These are phyloP conservation scores for Stachybotrys chlorohalonatus DNA, from an alignment of 2,329 filamentous ascomycete species.

Conservation along the genomic window DNA sequence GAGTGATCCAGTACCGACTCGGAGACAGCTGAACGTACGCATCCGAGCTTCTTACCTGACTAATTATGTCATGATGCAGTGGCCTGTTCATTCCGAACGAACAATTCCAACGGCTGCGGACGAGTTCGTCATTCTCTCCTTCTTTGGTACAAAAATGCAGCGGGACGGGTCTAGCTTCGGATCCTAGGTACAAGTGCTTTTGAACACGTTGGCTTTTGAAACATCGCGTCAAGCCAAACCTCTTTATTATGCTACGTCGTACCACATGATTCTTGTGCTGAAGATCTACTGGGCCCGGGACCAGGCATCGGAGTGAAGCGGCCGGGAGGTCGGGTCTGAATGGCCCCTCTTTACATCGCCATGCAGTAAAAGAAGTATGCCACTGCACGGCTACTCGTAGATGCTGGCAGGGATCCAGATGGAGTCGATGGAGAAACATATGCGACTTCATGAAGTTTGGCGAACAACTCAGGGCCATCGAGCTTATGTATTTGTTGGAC, in stretches of 20 bases:
- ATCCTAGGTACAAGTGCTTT: slow-evolving; percentile 13
- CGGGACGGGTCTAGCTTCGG: slow-evolving; percentile 10
- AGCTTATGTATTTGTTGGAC: no score
- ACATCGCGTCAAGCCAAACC: slow-evolving; percentile 9
- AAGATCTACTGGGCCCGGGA: slow-evolving; percentile 7
- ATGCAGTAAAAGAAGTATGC: slow-evolving; percentile 9
- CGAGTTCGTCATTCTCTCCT: slow-evolving; percentile 9
- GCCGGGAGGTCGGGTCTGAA: slow-evolving; percentile 10
- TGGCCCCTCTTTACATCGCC: slow-evolving; percentile 12
- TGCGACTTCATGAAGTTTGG: neutral
- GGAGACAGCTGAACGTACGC: slow-evolving; percentile 1
- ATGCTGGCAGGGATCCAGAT: slow-evolving; percentile 13
- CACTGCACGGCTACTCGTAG: slow-evolving; percentile 11
- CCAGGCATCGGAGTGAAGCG: slow-evolving; percentile 8
- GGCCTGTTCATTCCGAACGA: slow-evolving; percentile 13
- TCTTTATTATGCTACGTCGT: slow-evolving; percentile 15
- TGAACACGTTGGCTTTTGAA: slow-evolving; percentile 2
- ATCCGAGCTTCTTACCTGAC: slow-evolving; percentile 6
- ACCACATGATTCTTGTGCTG: slow-evolving; percentile 13
- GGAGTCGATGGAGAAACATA: neutral
- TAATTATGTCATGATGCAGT: slow-evolving; percentile 8
- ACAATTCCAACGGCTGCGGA: slow-evolving; percentile 4
- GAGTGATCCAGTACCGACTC: slow-evolving; percentile 4
- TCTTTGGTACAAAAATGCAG: slow-evolving; percentile 10
- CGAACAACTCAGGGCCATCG: neutral